These are phyloP conservation scores for Chalciporus piperatus DNA, from an alignment of 768 basidiomycete species.

Conservation along the genomic window DNA sequence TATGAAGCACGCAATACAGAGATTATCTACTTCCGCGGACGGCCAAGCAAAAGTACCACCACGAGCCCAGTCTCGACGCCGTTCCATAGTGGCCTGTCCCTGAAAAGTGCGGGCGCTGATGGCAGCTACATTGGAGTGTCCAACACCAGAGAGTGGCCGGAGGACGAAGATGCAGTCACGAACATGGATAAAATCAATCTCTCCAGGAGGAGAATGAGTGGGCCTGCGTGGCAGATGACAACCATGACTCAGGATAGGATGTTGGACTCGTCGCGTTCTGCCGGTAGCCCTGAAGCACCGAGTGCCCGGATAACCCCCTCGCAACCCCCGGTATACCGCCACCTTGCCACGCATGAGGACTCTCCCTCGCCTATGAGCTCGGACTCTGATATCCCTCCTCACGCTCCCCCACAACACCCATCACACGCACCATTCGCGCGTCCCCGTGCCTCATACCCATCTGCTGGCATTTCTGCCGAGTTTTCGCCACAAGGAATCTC, in stretches of 20 bases:
- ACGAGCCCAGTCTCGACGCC: constrained; percentile 59
- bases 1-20: constrained; percentile 54
- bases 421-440: constrained; percentile 27
- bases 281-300: constrained; percentile 12
- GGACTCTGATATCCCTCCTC: constrained; percentile 48
- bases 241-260: constrained; percentile 34
- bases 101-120: constrained; percentile 33
- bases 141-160: constrained; percentile 36
- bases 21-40: constrained; percentile 34
- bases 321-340: constrained; percentile 32
- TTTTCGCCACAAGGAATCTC: constrained; percentile 25
- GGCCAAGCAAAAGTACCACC: constrained; percentile 62
- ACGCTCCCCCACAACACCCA: constrained; percentile 27
- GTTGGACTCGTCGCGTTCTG: constrained; percentile 17
- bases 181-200: constrained; percentile 25
- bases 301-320: constrained; percentile 24
- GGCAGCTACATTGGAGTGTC: constrained; percentile 39
- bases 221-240: constrained; percentile 55
- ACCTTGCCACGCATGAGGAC: constrained; percentile 47
- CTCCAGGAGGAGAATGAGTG: constrained; percentile 48
- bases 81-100: constrained; percentile 23
- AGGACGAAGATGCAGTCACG: constrained; percentile 27
- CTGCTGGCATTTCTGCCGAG: constrained; percentile 27
- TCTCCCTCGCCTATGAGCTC: constrained; percentile 71
- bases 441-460: constrained; percentile 26